phyloP scores from a whole-genome alignment of 768 basidiomycete species.

The Mycena pura region DNA sequence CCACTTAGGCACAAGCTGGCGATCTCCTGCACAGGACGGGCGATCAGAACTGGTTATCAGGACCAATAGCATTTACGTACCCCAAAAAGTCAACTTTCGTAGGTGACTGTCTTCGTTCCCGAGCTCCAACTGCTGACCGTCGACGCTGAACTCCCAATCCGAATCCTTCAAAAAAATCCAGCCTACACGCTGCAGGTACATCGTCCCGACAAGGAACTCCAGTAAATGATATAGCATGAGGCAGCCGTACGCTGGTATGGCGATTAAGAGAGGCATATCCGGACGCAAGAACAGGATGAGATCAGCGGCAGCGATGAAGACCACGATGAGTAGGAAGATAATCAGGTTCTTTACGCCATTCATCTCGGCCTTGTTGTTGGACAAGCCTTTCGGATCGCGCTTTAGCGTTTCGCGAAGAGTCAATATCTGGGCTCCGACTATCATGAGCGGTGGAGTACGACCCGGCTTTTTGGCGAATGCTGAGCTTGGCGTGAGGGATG shows the following conservation, averaged over 20 bases:
- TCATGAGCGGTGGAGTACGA: slow-evolving; percentile 13
- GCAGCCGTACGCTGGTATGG: neutral
- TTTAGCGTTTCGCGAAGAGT: neutral
- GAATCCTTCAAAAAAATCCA: slow-evolving; percentile 21
- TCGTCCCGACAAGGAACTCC: slow-evolving; percentile 19
- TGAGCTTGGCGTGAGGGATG: neutral
- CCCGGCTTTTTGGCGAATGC: neutral
- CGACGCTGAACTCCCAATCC: neutral
- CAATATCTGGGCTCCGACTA: slow-evolving; percentile 13
- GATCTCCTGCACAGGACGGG: neutral
- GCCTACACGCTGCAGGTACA: slow-evolving; percentile 18
- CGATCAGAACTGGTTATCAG: neutral
- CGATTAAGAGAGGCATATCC: neutral
- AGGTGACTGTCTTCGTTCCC: slow-evolving; percentile 19
- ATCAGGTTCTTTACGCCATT: slow-evolving; percentile 9
- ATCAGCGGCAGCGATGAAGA: neutral
- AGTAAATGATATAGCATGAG: neutral
- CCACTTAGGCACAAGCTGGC: neutral
- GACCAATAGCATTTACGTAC: neutral
- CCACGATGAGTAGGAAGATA: neutral
- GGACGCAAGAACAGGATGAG: neutral
- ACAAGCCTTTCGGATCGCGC: slow-evolving; percentile 18
- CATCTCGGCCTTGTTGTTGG: slow-evolving; percentile 16
- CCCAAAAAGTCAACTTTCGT: neutral
- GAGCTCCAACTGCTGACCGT: slow-evolving; percentile 5